phyloP scores from a whole-genome alignment of 73 alveolate genomes.

The Tetrahymena borealis region DNA sequence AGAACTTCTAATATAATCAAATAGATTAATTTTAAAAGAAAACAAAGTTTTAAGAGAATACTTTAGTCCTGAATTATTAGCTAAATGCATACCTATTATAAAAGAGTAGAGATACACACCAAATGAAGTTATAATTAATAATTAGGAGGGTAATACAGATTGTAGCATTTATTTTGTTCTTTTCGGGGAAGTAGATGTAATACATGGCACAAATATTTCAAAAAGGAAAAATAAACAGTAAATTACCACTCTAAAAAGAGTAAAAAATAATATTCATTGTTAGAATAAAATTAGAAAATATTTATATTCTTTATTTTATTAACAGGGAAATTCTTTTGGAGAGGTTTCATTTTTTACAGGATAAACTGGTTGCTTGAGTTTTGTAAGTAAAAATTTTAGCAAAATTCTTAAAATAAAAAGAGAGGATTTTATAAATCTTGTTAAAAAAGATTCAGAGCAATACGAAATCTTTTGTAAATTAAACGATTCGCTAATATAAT shows the following conservation, averaged over 20 bases:
- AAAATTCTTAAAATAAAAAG: neutral
- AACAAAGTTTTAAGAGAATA: neutral
- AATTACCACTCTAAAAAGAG: neutral
- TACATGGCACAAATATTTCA: neutral
- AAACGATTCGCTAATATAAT: neutral
- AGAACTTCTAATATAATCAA: neutral
- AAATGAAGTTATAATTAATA: neutral
- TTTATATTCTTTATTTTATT: neutral
- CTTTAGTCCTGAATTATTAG: neutral
- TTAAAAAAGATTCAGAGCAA: neutral
- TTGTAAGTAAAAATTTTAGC: neutral
- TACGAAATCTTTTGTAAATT: neutral
- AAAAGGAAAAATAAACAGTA: neutral
- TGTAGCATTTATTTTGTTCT: neutral
- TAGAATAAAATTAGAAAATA: neutral
- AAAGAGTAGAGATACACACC: neutral
- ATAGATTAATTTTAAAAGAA: neutral
- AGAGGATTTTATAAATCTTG: neutral
- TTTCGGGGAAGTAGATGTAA: neutral
- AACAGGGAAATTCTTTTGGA: neutral
- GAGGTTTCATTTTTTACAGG: neutral
- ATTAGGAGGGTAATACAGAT: neutral
- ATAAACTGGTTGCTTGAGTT: neutral
- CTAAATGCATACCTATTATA: neutral
- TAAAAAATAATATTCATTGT: neutral